Conservation (phyloP, 257 asterid species). For the Agastache rugosa region DNA sequence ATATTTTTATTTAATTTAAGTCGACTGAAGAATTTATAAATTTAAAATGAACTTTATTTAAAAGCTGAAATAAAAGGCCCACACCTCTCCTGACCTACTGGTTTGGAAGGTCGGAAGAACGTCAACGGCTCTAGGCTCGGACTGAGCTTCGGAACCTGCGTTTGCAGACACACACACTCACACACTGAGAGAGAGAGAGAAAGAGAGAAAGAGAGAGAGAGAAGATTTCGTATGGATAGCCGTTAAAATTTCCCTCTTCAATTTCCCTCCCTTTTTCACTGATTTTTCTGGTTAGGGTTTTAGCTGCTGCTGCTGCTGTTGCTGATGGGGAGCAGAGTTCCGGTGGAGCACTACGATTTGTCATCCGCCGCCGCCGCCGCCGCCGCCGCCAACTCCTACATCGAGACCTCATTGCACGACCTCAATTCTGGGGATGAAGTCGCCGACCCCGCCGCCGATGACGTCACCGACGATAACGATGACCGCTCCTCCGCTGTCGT, state of each 20-base stretch:
- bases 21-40: too few relatives aligned
- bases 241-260: conserved; percentile 45
- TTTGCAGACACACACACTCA: neutral
- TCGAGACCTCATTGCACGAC: conserved; percentile 79
- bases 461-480: conserved; percentile 67
- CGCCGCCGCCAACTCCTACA: conserved; percentile 63
- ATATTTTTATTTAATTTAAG: too few relatives aligned
- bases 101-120: conserved; percentile 37
- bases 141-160: conserved; percentile 46
- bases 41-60: too few relatives aligned
- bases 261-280: conserved; percentile 18
- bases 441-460: conserved; percentile 59
- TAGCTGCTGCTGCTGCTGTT: conserved; percentile 37
- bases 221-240: conserved; percentile 46
- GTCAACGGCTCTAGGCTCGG: conserved; percentile 49
- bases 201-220: conserved; percentile 1
- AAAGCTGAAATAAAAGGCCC: conserved; percentile 9
- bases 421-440: conserved; percentile 73
- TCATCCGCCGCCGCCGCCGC: conserved; percentile 59
- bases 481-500: conserved; percentile 85
- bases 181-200: neutral
- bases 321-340: conserved; percentile 74
- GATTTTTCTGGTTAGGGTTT: conserved; percentile 40
- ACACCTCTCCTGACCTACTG: conserved; percentile 18
- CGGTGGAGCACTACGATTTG: conserved; percentile 77